phyloP scores from a whole-genome alignment of 345 rosid genomes.

The Eucalyptus coolabah region DNA sequence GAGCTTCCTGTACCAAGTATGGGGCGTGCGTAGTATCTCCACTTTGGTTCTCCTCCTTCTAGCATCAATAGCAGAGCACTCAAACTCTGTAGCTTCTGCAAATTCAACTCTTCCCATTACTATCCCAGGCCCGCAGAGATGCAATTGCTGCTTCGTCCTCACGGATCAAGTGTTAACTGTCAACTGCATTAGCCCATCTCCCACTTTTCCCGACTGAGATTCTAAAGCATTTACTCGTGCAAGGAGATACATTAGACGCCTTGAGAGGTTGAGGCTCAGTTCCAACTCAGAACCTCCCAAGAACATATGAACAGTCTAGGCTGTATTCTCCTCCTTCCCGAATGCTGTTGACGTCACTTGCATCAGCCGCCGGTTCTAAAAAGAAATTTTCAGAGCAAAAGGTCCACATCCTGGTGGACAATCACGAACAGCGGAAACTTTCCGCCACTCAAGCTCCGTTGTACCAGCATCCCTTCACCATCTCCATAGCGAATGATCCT shows the following conservation, averaged over 20 bases:
- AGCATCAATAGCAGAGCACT: not conserved
- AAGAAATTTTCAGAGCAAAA: not conserved
- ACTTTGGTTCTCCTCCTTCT: conserved; percentile 29
- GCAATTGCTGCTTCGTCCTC: not conserved
- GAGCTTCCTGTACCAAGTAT: conserved; percentile 47
- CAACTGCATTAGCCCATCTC: not conserved
- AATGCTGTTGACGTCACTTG: not conserved
- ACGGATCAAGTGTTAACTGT: not conserved
- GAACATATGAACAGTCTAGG: not conserved
- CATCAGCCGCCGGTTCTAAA: not conserved
- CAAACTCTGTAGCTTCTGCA: not conserved
- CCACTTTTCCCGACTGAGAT: not conserved
- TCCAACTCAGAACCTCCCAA: not conserved
- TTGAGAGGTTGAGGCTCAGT: not conserved
- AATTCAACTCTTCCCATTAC: not conserved
- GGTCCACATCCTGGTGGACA: not conserved
- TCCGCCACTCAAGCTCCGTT: not conserved
- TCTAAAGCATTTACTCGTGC: not conserved
- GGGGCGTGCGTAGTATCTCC: conserved; percentile 58
- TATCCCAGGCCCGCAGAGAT: not conserved
- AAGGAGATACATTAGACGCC: not conserved
- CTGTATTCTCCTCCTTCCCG: not conserved
- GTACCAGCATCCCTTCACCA: not conserved
- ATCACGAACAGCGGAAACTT: not conserved
- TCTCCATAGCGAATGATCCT: not conserved